These are phyloP conservation scores for Neurospora sp. DNA, from an alignment of 495 filamentous ascomycete species.

Conservation along the genomic window DNA sequence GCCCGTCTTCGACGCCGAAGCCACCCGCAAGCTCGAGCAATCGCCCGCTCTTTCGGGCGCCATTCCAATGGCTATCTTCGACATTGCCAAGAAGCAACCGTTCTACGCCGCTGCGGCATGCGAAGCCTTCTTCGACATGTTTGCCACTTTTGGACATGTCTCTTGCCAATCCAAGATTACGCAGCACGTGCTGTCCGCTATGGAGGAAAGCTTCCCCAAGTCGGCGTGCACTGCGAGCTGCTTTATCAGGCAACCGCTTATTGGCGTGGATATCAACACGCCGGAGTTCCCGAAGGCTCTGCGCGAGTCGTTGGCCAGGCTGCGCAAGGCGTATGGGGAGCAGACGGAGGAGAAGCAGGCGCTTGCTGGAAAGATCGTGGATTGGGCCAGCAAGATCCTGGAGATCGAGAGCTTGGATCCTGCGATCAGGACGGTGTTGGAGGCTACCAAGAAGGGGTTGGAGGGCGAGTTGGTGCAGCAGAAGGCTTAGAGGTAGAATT, in stretches of 20 bases:
- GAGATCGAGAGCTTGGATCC: conserved; percentile 51
- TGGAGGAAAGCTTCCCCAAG: conserved; percentile 48
- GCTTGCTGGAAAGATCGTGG: conserved; percentile 46
- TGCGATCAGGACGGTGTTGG: conserved; percentile 54
- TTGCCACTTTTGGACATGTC: conserved; percentile 53
- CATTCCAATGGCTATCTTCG: conserved; percentile 87
- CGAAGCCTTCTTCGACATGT: conserved; percentile 70
- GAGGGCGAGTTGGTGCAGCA: conserved; percentile 2
- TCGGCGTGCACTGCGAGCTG: conserved; percentile 55
- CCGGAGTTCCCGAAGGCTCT: conserved; percentile 66
- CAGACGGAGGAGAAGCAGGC: conserved; percentile 30
- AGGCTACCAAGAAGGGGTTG: conserved; percentile 38
- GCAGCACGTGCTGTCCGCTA: conserved; percentile 59
- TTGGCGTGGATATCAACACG: conserved; percentile 53
- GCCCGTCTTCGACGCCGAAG: conserved; percentile 47
- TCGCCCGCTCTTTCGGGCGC: conserved; percentile 81
- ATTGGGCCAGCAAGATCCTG: conserved; percentile 50
- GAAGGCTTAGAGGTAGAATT: background rate
- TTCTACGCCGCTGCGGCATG: conserved; percentile 52
- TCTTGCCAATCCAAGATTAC: conserved; percentile 60
- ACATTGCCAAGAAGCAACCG: conserved; percentile 72
- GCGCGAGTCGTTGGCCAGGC: conserved; percentile 48
- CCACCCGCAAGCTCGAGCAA: conserved; percentile 50
- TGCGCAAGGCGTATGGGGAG: conserved; percentile 36
- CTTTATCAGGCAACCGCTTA: conserved; percentile 57